Percentiles rank a stretch among this genome's conserved stretches.
Evolutionary conservation across 2,329 filamentous ascomycete species (phyloP).

Genomic region (Fusarium floridanum): DNA sequence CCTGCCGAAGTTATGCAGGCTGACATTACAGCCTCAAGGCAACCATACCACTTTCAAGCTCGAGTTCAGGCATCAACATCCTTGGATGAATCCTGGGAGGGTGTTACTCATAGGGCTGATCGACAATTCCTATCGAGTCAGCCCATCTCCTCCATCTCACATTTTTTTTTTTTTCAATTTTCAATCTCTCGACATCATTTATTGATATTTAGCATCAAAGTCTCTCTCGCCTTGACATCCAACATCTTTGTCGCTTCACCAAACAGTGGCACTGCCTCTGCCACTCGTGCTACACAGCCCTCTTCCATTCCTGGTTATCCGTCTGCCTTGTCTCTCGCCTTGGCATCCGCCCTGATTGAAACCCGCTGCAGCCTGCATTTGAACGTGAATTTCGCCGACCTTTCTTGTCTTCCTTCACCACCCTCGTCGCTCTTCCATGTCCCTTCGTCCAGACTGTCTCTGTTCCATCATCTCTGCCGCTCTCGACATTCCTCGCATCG

Average conservation of each 20-base stretch:
- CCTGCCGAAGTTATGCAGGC: slow-evolving; percentile 4
- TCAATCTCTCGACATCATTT: not conserved
- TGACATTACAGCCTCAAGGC: slow-evolving; percentile 38
- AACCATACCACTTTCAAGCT: slow-evolving; percentile 21
- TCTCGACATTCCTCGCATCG: slow-evolving; percentile 3
- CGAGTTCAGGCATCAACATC: slow-evolving; percentile 32
- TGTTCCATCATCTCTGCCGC: slow-evolving; percentile 1
- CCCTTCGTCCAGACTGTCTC: not conserved
- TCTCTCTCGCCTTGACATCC: not conserved
- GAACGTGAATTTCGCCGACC: not conserved
- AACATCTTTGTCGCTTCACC: not conserved
- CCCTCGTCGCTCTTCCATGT: not conserved
- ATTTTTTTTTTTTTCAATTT: not conserved
- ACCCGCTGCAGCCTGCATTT: not conserved
- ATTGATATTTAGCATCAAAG: not conserved
- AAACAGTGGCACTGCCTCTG: not conserved
- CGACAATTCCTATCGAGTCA: slow-evolving; percentile 10
- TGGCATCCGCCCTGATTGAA: not conserved
- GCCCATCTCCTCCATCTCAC: slow-evolving; percentile 20
- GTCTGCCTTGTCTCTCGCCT: not conserved
- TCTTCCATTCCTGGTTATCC: not conserved
- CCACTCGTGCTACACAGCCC: slow-evolving; percentile 12
- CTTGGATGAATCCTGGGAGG: not conserved
- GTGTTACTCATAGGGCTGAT: slow-evolving; percentile 2
- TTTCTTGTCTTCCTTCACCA: slow-evolving; percentile 1